A percentile compares a stretch with the other conserved stretches of the same genome.
Conservation (phyloP, 2,329 filamentous ascomycete genomes). For the Trichothecium roseum region DNA sequence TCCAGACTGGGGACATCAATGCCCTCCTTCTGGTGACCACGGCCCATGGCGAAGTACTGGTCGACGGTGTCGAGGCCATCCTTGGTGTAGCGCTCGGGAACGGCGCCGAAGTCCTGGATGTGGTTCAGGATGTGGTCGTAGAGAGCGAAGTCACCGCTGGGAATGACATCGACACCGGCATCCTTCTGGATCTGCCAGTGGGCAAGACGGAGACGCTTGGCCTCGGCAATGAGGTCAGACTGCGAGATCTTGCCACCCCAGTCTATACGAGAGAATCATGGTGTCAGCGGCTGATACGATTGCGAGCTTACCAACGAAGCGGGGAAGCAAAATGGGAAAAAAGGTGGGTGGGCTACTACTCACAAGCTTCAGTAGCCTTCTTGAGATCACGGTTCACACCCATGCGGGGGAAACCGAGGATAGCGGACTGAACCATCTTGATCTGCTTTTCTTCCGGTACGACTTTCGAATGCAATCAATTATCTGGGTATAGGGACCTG, state of each 20-base stretch:
- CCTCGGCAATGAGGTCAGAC: constrained; percentile 83
- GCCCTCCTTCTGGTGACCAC: constrained; percentile 91
- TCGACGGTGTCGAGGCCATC: constrained; percentile 81
- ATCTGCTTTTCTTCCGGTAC: constrained; percentile 10
- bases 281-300: neutral
- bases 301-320: constrained; percentile 15
- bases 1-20: constrained; percentile 90
- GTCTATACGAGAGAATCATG: constrained; percentile 23
- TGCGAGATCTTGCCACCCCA: constrained; percentile 94
- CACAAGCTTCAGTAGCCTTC: constrained; percentile 96
- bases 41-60: constrained; percentile 99
- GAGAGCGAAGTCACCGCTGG: constrained; percentile 98
- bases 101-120: constrained; percentile 93
- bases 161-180: constrained; percentile 93
- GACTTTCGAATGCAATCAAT: neutral
- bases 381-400: constrained; percentile 97
- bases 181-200: constrained; percentile 99
- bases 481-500: neutral
- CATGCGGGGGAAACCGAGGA: constrained; percentile 99
- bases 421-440: constrained; percentile 57
- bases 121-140: constrained; percentile 97
- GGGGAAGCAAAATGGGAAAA: constrained; percentile 5
- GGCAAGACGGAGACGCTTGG: constrained; percentile 88
- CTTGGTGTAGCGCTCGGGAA: constrained; percentile 88
- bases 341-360: constrained; percentile 18